Percentiles rank a stretch among this genome's conserved stretches.
These are phyloP conservation scores for Pyronema domesticum DNA, from an alignment of 495 filamentous ascomycete genomes.

Conservation along the genomic window DNA sequence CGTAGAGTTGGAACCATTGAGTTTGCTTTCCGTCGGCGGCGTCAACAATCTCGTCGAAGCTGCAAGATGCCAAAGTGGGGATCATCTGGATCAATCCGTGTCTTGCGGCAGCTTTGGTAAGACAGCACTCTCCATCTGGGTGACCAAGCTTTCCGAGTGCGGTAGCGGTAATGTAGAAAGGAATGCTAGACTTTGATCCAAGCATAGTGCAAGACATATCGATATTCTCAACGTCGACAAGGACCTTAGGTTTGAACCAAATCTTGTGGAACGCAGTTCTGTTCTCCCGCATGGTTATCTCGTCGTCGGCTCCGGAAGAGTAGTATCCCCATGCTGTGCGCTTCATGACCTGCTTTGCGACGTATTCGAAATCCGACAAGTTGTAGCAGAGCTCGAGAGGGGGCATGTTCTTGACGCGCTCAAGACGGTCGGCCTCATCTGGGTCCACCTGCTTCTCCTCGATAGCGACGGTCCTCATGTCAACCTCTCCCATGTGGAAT, in stretches of 20 bases:
- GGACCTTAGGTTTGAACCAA: conserved; percentile 80
- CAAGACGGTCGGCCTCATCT: conserved; percentile 56
- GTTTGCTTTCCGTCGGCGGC: conserved; percentile 63
- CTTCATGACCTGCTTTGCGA: conserved; percentile 78
- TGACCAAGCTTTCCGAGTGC: conserved; percentile 60
- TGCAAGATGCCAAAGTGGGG: conserved; percentile 90
- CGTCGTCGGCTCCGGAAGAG: conserved; percentile 86
- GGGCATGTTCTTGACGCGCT: conserved; percentile 63
- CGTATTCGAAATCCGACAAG: conserved; percentile 83
- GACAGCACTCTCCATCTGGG: conserved; percentile 53
- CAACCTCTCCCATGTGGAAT: conserved; percentile 80
- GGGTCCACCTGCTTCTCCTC: conserved; percentile 54
- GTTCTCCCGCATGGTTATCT: conserved; percentile 96
- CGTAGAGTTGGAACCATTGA: conserved; percentile 96
- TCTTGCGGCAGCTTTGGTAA: conserved; percentile 56
- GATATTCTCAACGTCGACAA: conserved; percentile 72
- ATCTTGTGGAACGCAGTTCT: conserved; percentile 91
- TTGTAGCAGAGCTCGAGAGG: conserved; percentile 82
- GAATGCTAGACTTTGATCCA: conserved; percentile 55
- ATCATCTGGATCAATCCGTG: conserved; percentile 43
- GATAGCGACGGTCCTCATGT: conserved; percentile 66
- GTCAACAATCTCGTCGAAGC: conserved; percentile 92
- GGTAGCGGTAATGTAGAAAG: conserved; percentile 62
- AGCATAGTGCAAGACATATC: conserved; percentile 83
- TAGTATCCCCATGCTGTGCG: conserved; percentile 94